phyloP scores from a whole-genome alignment of 2,329 filamentous ascomycete genomes.

The Mollisiaceae sp. region DNA sequence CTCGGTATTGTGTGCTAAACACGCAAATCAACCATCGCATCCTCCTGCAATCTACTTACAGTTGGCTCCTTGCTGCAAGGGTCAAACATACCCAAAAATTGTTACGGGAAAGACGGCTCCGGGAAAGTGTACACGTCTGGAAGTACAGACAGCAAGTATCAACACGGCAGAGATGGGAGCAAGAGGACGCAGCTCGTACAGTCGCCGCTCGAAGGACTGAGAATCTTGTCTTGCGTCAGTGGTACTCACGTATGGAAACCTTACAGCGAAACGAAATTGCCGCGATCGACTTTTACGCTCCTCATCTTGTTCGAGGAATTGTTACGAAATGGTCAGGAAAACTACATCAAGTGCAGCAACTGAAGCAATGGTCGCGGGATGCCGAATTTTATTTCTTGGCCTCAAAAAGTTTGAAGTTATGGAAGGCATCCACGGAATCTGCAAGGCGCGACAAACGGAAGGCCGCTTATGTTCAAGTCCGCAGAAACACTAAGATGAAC shows the following conservation, averaged over 20 bases:
- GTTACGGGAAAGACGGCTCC: constrained; percentile 36
- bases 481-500: constrained; percentile 39
- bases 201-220: constrained; percentile 34
- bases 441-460: constrained; percentile 41
- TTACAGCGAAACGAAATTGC: constrained; percentile 30
- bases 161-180: constrained; percentile 32
- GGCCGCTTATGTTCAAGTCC: constrained; percentile 39
- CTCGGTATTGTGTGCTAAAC: constrained; percentile 58
- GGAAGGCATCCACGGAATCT: constrained; percentile 38
- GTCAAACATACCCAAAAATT: constrained; percentile 46
- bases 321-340: constrained; percentile 34
- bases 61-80: constrained; percentile 60
- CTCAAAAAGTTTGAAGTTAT: constrained; percentile 37
- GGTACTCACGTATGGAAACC: constrained; percentile 33
- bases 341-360: constrained; percentile 30
- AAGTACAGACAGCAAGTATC: constrained; percentile 45
- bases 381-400: constrained; percentile 41
- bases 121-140: constrained; percentile 47
- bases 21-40: constrained; percentile 60
- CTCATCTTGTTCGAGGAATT: constrained; percentile 29
- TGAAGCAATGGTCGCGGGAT: constrained; percentile 36
- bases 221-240: constrained; percentile 32
- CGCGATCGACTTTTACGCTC: constrained; percentile 32
- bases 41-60: constrained; percentile 61
- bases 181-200: constrained; percentile 35